Evolutionary conservation across 2,329 filamentous ascomycete genomes (phyloP), one percentile per base, ranked within the genome.

Genomic region (Alternaria postmessia): DNA sequence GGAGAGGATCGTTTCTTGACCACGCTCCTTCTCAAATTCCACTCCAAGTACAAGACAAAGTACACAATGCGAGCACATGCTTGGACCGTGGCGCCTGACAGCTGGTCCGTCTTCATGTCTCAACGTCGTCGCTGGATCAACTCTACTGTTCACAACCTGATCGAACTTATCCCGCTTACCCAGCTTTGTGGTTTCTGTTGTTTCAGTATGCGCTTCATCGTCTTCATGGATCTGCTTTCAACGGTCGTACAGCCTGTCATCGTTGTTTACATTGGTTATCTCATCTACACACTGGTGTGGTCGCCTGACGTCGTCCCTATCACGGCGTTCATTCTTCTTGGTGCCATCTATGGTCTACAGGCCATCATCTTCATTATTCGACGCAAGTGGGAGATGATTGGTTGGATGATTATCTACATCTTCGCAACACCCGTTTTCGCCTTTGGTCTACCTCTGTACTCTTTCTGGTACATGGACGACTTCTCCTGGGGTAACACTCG

Each of bases 391-490:
- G 94, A 99, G 79, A 98, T 98, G 94, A 91, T 99, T 69, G 95
- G 94, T 36, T 99, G 95, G 95, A 97, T 99, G 93, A 85, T 99
- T 69, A 88, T 99, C 64, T 99, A 99, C 80, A 87, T 99, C 61
- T 65, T 95, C 30, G 94, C 95, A 55, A 91, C 96, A 63, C 94
- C 94, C 0, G 87, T 99, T 65, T 99, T 97, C 85, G 90, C 92
- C 43, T 93, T 96, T 65, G 93, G 87, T 59, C 86, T 99, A 44
- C 95, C 95, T 0, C 82, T 99, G 28, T 98, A 98, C 79, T 86
- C 94, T 51, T 99, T 99, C 87, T 99, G 95, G 95, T 88, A 97
- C 82, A 98, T 98, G 95, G 95, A 99, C 79, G 95, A 99, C 81
- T 99, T 99, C 87, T 92, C 91, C 72, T 99, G 95, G 95, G 95